Evolutionary conservation across 2,329 filamentous ascomycete genomes (phyloP).

Genomic region (Fusarium drepaniforme): DNA sequence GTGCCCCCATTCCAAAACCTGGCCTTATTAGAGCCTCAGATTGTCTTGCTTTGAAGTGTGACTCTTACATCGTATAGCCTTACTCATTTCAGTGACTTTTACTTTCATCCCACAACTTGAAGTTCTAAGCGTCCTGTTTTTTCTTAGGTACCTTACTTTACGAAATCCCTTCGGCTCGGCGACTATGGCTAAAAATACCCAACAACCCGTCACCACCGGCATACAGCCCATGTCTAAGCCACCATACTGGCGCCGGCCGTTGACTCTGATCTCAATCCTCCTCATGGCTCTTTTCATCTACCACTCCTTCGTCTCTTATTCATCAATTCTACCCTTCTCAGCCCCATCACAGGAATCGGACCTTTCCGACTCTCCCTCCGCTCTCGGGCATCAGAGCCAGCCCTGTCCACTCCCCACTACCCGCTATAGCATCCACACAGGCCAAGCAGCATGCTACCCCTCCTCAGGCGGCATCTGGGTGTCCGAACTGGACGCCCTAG

Average conservation of each 20-base stretch:
- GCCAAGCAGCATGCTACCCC: constrained; percentile 15
- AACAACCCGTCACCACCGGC: background rate
- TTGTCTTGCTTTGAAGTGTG: background rate
- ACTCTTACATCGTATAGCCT: constrained; percentile 4
- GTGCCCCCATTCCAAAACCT: no score
- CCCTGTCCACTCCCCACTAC: constrained; percentile 14
- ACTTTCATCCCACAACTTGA: background rate
- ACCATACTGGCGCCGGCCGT: background rate
- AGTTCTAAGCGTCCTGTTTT: background rate
- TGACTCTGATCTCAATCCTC: background rate
- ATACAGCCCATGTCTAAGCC: background rate
- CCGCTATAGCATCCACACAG: constrained; percentile 13
- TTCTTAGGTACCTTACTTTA: background rate
- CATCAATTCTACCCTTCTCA: constrained; percentile 3
- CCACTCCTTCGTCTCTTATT: constrained; percentile 6
- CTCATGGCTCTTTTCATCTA: background rate
- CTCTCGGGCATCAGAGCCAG: constrained; percentile 6
- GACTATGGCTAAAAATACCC: background rate
- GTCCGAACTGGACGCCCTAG: constrained; percentile 16
- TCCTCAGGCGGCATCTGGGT: constrained; percentile 18
- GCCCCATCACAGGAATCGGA: constrained; percentile 5
- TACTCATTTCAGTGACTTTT: background rate
- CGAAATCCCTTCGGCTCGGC: background rate
- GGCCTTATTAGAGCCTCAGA: background rate
- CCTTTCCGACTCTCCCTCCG: constrained; percentile 5